Percentiles rank a stretch among this genome's conserved stretches.
These are phyloP conservation scores for Fereydounia khargensis DNA, from an alignment of 1,284 basidiomycete genomes.

Conservation along the genomic window DNA sequence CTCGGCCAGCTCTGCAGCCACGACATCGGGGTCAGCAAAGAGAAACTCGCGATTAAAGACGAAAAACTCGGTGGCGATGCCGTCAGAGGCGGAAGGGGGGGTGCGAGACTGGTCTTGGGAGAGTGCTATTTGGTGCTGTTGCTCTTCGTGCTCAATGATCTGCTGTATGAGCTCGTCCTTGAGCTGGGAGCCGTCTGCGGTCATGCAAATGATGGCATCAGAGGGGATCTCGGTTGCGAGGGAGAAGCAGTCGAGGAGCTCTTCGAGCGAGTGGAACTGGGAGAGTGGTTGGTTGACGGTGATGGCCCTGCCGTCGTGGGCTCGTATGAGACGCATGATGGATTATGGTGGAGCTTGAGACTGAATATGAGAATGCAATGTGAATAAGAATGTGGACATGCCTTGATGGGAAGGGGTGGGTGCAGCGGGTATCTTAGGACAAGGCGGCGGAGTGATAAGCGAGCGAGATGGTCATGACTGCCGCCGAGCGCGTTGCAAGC, in stretches of 20 bases:
- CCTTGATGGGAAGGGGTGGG: no score
- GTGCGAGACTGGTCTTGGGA: neutral
- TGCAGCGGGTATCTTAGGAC: no score
- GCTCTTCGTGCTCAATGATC: constrained; percentile 20
- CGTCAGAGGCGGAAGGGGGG: no score
- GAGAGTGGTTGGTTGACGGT: constrained; percentile 43
- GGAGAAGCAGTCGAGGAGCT: constrained; percentile 51
- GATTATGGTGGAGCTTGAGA: neutral
- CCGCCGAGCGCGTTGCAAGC: no score
- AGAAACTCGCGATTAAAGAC: constrained; percentile 55
- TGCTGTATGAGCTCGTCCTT: constrained; percentile 39
- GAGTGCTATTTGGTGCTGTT: no score
- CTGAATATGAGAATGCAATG: no score
- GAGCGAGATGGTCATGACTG: no score
- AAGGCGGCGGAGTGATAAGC: no score
- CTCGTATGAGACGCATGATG: constrained; percentile 44
- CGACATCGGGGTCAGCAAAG: constrained; percentile 38
- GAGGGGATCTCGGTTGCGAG: constrained; percentile 49
- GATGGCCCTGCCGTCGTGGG: constrained; percentile 49
- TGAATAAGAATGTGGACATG: no score
- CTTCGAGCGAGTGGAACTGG: constrained; percentile 45
- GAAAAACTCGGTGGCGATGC: constrained; percentile 35
- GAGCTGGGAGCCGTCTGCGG: constrained; percentile 47
- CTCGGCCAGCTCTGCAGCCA: constrained; percentile 41
- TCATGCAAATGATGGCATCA: constrained; percentile 54